These are phyloP conservation scores for Hansfordia pulvinata DNA, from an alignment of 2,329 filamentous ascomycete genomes.

Conservation along the genomic window DNA sequence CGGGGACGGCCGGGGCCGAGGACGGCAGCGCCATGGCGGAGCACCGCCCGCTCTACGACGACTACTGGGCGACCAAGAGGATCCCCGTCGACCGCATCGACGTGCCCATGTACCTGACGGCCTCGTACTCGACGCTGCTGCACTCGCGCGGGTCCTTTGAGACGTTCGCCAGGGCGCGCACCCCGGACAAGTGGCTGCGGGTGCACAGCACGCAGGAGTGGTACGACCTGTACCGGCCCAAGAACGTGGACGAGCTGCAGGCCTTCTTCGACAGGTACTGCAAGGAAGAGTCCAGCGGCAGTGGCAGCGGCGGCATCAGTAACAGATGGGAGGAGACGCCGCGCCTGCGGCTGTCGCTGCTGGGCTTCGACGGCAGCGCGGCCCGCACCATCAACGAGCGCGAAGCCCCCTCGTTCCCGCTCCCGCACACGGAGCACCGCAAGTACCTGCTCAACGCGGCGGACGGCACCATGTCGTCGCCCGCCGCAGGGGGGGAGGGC, in stretches of 20 bases:
- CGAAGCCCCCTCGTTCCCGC: no score
- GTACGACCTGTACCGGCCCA: conserved; percentile 24
- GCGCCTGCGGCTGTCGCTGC: conserved; percentile 21
- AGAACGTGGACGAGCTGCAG: conserved; percentile 19
- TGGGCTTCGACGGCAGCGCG: conserved; percentile 12
- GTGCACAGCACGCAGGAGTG: conserved; percentile 24
- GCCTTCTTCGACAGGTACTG: conserved; percentile 29
- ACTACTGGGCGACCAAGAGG: conserved; percentile 6
- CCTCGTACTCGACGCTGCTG: conserved; percentile 6
- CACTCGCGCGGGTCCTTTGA: conserved; percentile 8
- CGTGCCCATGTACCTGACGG: conserved; percentile 7
- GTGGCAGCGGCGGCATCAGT: no score
- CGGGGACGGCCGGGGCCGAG: conserved; percentile 10
- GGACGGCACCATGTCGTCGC: no score
- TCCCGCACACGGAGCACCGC: no score
- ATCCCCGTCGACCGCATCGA: conserved; percentile 6
- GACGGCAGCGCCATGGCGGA: not conserved
- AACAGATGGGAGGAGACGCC: conserved; percentile 31
- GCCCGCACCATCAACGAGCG: no score
- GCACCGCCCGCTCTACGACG: not conserved
- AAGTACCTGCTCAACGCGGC: no score
- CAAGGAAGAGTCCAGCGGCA: no score
- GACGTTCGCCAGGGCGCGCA: conserved; percentile 18
- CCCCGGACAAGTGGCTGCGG: conserved; percentile 24
- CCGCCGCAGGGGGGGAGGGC: no score